Evolutionary conservation across 306 rosid genomes (phyloP), one percentile per base, ranked within the genome.

Genomic region (Ammopiptanthus mongolicus): DNA sequence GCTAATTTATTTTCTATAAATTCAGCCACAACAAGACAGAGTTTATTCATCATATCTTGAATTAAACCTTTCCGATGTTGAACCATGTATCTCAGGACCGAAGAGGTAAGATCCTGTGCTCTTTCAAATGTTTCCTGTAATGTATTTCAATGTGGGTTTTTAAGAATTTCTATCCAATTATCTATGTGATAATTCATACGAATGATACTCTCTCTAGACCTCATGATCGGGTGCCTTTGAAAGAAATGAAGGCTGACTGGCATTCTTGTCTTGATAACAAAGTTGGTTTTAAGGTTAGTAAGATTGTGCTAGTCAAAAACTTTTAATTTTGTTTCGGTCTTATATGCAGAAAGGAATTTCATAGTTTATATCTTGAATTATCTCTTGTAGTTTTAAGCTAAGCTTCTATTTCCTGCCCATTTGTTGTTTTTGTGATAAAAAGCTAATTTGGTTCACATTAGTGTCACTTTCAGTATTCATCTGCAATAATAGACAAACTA

Each of bases 161-260:
- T 73, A 44, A n/a, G 7, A 57, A 28, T 23, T 19, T 76, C 22
- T 65, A 21, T 60, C 53, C 36, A 17, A 5, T 42, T 55, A 15
- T 13, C 59, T 5, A 33, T 69, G 23, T 69, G 10, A 9, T 65
- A 60, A 47, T 70, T 76, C 50, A 65, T 65, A 5, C 8, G 52
- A 31, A 68, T 68, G 46, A 19, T 47, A 37, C 79, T 55, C 41
- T 64, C 67, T 47, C 37, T 74, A 93, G 97, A 73, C 98, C 98
- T 71, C 98, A 93, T 63, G 98, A 91, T 58, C 98, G 96, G 2
- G 97, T 93, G 70, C 74, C 85, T 74, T 74, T 93, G 81, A 93
- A 86, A 77, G 96, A 93, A 74, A 89, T 93, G 98, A 93, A 93
- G 85, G 75, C 84, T 58, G 98, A 93, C 84, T 91, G 97, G 98